phyloP scores from a whole-genome alignment of 2,329 filamentous ascomycete species.

The Ophiosphaerella korrae region DNA sequence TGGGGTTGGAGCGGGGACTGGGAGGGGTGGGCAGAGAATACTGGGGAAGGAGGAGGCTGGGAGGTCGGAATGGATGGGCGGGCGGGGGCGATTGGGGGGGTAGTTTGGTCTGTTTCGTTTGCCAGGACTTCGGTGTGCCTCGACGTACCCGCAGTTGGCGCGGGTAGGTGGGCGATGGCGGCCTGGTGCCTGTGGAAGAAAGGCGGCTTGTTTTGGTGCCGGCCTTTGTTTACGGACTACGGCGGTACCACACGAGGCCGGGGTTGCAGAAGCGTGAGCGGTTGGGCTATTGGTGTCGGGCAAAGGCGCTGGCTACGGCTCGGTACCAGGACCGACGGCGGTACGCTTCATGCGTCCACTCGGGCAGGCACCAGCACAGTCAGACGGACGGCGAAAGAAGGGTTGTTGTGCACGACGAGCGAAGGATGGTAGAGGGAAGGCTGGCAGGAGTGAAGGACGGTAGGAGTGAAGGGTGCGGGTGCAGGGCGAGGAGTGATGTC shows the following conservation, averaged over 20 bases:
- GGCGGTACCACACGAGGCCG: slow-evolving; percentile 23
- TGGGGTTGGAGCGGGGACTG: slow-evolving; percentile 14
- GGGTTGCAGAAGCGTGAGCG: slow-evolving; percentile 1
- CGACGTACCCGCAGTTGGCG: slow-evolving; percentile 40
- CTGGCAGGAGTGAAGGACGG: too few relatives aligned
- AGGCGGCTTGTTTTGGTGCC: too few relatives aligned
- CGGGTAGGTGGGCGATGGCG: slow-evolving; percentile 29
- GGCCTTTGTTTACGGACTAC: slow-evolving; percentile 11
- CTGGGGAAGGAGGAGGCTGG: slow-evolving; percentile 53
- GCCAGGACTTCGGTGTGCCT: slow-evolving; percentile 66
- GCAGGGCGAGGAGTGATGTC: too few relatives aligned
- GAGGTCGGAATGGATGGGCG: slow-evolving; percentile 64
- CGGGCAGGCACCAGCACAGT: slow-evolving; percentile 24
- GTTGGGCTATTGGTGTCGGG: slow-evolving; percentile 16
- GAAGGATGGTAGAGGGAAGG: too few relatives aligned
- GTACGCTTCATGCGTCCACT: slow-evolving; percentile 28
- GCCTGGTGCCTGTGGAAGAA: slow-evolving; percentile 24
- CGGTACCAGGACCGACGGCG: slow-evolving; percentile 18
- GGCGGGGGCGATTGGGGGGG: slow-evolving; percentile 71
- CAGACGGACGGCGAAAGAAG: slow-evolving; percentile 3
- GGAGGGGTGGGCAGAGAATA: slow-evolving; percentile 40
- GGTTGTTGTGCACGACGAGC: background rate
- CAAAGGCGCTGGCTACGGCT: slow-evolving; percentile 23
- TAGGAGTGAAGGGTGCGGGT: too few relatives aligned
- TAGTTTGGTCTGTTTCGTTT: slow-evolving; percentile 64